Evolutionary conservation across 2,329 filamentous ascomycete genomes (phyloP), one percentile per base, ranked within the genome.

Genomic region (Phoma herbarum): DNA sequence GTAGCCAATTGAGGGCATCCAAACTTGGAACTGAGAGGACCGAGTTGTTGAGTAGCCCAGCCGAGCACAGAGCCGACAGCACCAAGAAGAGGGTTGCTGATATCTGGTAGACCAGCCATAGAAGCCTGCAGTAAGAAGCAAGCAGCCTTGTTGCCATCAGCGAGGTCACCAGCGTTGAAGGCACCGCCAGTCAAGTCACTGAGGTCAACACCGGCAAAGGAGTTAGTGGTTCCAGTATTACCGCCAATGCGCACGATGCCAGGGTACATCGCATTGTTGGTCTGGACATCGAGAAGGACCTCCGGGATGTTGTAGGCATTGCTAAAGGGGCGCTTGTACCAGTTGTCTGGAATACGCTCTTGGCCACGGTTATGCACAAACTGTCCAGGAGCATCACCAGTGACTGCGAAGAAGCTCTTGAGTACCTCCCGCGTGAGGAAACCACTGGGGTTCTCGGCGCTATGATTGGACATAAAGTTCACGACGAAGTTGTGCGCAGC

Each of bases 301-400:
- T 49, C 43, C 3, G 54, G 45, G 10, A 51, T 14, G 14, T 48
- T 68, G 39, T 65, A 61, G 28, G 46, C 16, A 16, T 59, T 58
- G 22, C 35, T 16, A 29, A 35, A 2, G 2, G 50, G 51, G n/a
- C 54, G 39, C 42, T 61, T 62, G 35, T 62, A 67, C 62, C 59
- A 63, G 47, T 68, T 68, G 2, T 68, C 66, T 5, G 66, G 66
- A 31, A 68, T 68, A n/a, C 54, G 60, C 42, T 68, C 66, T 22
- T 62, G 59, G 1, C 66, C 66, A 12, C 43, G 57, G 43, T 60
- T 62, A 48, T 65, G 64, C 37, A 62, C 59, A 35, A 67, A 68
- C 25, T 48, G 63, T 26, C 66, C 66, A 8, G 60, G 62, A 3
- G 14, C 48, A 29, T 66, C 54, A 6, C 66, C 66, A 28, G 61